Evolutionary conservation across 345 rosid genomes (phyloP), one percentile per base, ranked within the genome.

Genomic region (Jatropha curcas): DNA sequence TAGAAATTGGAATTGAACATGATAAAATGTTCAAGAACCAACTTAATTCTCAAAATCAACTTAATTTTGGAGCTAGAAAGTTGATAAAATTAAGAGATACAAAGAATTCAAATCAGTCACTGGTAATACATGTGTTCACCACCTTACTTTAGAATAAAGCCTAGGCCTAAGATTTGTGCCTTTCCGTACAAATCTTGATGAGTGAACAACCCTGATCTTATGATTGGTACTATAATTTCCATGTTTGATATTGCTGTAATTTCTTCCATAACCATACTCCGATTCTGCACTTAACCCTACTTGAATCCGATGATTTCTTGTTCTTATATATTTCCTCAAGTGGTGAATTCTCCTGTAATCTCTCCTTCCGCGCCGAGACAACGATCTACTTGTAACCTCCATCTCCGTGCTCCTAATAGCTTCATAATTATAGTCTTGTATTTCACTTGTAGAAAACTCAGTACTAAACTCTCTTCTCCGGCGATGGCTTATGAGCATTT

Each of bases 131-230:
- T 9, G 45, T 2, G 17, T 55, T 67, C 65, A 60, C 22, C 74
- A 24, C 57, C 68, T 60, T 56, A 71, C 55, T 37, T 61, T 76
- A 13, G 27, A 30, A 22, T 64, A 45, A 59, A 4, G 25, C 34
- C 65, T 62, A 48, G 72, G 22, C 72, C 72, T 71, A 41, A 2
- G 24, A 37, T 62, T 75, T 45, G 61, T 59, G 37, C 81, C 76
- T 78, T 89, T 84, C 24, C 72, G 75, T 5, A 71, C 85, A 65
- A 84, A 86, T 34, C 71, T 82, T 68, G 90, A 80, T 19, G 83
- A 81, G 70, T 71, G 73, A 65, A 81, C 80, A 5, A 83, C 85
- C 62, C 78, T 81, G 53, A 87, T 67, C 28, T 77, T 78, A 59
- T 77, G 76, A 71, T 77, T 66, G 9, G 22, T 39, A 74, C 74